Conservation (phyloP, 129 eudicot species). For the Escallonia rubra region DNA sequence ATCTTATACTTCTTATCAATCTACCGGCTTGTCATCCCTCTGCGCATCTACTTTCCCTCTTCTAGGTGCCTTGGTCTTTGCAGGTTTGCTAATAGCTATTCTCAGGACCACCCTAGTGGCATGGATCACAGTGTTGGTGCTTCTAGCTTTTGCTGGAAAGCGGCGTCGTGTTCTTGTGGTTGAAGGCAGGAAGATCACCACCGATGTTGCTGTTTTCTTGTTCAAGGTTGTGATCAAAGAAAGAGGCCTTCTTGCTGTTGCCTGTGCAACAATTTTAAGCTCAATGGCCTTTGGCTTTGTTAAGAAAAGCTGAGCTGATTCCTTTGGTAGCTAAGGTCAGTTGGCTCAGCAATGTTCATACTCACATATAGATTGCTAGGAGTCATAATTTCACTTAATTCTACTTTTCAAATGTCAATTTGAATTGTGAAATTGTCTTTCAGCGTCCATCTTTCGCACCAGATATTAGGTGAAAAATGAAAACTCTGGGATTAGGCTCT, state of each 20-base stretch:
- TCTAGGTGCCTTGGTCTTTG: constrained; percentile 27
- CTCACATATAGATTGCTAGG: no score
- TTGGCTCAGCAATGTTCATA: no score
- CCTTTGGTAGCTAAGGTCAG: background rate
- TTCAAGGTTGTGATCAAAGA: constrained; percentile 42
- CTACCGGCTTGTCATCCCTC: constrained; percentile 15
- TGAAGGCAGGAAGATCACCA: constrained; percentile 64
- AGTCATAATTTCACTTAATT: no score
- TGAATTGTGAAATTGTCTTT: no score
- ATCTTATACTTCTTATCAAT: constrained; percentile 5
- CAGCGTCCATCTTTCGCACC: no score
- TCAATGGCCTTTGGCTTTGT: constrained; percentile 34
- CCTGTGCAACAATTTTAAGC: constrained; percentile 44
- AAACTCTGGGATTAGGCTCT: no score
- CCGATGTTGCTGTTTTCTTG: constrained; percentile 51
- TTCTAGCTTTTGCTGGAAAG: constrained; percentile 71
- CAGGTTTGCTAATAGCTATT: constrained; percentile 37
- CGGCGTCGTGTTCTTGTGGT: constrained; percentile 59
- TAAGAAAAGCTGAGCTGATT: background rate
- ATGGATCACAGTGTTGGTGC: constrained; percentile 75
- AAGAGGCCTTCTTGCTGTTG: constrained; percentile 40
- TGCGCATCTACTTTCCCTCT: constrained; percentile 11
- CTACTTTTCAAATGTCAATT: no score
- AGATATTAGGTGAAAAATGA: no score
- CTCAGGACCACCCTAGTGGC: constrained; percentile 69